Evolutionary conservation across 148 eudicot genomes (phyloP).

Genomic region (Vaccinium vitisidaea): DNA sequence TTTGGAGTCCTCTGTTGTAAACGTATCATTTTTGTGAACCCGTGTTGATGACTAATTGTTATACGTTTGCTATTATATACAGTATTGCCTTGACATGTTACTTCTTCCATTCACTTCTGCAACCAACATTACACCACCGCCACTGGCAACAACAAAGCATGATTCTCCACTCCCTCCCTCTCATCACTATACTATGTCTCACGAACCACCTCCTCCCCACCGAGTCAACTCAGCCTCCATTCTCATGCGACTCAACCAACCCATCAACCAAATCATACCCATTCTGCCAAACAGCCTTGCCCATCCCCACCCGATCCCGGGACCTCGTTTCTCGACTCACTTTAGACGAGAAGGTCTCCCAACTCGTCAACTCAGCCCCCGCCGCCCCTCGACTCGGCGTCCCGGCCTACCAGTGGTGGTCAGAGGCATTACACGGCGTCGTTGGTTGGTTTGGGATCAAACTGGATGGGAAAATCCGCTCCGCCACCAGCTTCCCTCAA

Average conservation of each 20-base stretch:
- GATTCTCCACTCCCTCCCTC: neutral
- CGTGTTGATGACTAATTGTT: no score
- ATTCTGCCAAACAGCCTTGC: constrained; percentile 41
- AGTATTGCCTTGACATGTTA: no score
- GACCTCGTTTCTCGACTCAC: constrained; percentile 57
- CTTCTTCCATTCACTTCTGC: neutral
- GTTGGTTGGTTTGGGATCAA: constrained; percentile 46
- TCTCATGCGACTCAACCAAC: constrained; percentile 43
- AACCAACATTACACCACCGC: neutral
- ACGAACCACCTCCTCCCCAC: neutral
- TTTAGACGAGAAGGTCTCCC: constrained; percentile 61
- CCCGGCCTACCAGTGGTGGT: constrained; percentile 83
- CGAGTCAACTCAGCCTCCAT: constrained; percentile 40
- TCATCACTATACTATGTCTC: neutral
- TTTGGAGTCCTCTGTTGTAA: no score
- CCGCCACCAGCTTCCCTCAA: constrained; percentile 85
- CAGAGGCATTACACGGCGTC: constrained; percentile 78
- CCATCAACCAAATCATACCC: constrained; percentile 27
- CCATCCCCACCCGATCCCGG: constrained; percentile 31
- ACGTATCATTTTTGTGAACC: no score
- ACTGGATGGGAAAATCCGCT: constrained; percentile 29
- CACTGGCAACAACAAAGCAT: neutral
- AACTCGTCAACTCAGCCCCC: constrained; percentile 54
- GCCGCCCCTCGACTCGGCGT: constrained; percentile 65
- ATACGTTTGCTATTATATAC: no score